Conservation (phyloP, 768 basidiomycete species). For the Mycena indigotica region DNA sequence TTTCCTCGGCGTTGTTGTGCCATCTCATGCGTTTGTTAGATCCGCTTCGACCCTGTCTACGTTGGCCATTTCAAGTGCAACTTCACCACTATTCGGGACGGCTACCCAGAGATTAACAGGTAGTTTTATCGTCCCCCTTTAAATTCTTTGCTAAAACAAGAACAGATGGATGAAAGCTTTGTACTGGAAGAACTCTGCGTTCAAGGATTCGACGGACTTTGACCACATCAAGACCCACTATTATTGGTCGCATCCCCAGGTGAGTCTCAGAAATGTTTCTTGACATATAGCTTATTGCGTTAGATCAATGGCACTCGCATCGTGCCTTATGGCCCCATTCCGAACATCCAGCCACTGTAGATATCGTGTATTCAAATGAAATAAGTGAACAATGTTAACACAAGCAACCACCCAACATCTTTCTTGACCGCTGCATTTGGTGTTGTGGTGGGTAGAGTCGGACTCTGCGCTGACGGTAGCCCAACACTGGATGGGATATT, state of each 20-base stretch:
- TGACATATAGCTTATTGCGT: not conserved
- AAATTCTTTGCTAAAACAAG: not conserved
- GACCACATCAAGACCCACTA: not conserved
- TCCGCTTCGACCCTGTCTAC: conserved; percentile 1
- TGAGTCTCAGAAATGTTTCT: not conserved
- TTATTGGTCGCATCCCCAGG: not conserved
- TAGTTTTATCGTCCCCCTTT: not conserved
- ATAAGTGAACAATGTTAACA: too few relatives aligned
- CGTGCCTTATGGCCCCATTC: conserved; percentile 75
- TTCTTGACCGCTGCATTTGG: too few relatives aligned
- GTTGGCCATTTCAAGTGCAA: conserved; percentile 2
- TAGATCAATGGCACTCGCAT: conserved; percentile 81
- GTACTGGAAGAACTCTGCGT: not conserved
- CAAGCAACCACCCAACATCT: too few relatives aligned
- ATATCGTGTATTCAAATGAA: too few relatives aligned
- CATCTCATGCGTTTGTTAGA: not conserved
- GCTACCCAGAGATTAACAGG: not conserved
- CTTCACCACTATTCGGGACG: not conserved
- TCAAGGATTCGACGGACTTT: conserved; percentile 1
- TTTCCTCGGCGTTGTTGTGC: not conserved
- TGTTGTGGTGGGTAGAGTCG: too few relatives aligned
- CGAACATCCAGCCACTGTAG: conserved; percentile 65
- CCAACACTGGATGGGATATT: not conserved
- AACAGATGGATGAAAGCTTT: not conserved
- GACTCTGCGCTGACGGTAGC: too few relatives aligned